phyloP scores from a whole-genome alignment of 768 basidiomycete genomes.

The Gloeostereum incarnatum region DNA sequence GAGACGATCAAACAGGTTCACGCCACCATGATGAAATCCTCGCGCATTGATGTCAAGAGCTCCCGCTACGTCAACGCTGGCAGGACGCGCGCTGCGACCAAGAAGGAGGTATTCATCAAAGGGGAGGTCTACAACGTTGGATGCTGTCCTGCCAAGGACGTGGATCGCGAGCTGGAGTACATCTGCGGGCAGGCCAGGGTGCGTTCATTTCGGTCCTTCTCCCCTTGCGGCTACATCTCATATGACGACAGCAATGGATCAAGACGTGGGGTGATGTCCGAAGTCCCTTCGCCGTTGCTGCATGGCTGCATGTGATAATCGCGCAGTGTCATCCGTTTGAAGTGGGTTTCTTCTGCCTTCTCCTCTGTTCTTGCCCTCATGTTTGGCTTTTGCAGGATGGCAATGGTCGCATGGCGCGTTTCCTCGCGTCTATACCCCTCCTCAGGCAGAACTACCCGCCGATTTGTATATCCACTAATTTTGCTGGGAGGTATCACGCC shows the following conservation, averaged over 20 bases:
- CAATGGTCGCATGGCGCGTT: slow-evolving; percentile 23
- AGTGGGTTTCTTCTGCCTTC: slow-evolving; percentile 15
- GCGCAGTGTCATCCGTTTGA: slow-evolving; percentile 25
- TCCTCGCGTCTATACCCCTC: slow-evolving; percentile 23
- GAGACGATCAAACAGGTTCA: background rate
- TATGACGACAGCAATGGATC: slow-evolving; percentile 23
- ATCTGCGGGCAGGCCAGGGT: background rate
- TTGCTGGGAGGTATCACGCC: too few relatives aligned
- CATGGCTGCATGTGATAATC: slow-evolving; percentile 23
- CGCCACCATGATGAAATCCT: background rate
- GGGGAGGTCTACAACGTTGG: background rate
- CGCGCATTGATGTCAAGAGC: background rate
- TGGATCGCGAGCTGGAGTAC: background rate
- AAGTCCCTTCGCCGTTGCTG: slow-evolving; percentile 25
- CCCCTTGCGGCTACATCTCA: too few relatives aligned
- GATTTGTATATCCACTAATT: too few relatives aligned
- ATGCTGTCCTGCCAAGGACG: background rate
- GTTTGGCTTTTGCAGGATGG: slow-evolving; percentile 15
- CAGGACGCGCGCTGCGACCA: background rate
- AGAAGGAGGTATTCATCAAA: background rate
- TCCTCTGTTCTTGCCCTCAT: background rate
- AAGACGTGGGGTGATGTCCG: slow-evolving; percentile 25
- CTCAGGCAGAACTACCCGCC: slow-evolving; percentile 21
- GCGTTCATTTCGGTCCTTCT: background rate
- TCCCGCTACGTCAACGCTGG: background rate